A percentile compares a stretch with the other conserved stretches of the same genome.
phyloP scores from a whole-genome alignment of 257 asterid species.

The Schizonepeta tenuifolia region DNA sequence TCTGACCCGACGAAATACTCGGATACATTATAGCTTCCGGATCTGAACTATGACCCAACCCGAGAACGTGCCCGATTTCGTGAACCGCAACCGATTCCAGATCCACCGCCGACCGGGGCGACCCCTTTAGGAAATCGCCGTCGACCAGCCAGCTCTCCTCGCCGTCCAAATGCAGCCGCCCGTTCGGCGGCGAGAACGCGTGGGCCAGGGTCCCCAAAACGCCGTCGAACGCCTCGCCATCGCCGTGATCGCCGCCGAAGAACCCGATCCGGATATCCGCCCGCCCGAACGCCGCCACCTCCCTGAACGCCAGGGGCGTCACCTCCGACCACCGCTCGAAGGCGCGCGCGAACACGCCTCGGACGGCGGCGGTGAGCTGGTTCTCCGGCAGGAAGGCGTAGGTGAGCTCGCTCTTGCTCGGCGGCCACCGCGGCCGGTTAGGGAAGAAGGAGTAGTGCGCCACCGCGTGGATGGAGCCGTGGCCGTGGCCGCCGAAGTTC shows the following conservation, averaged over 20 bases:
- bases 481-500: constrained; percentile 33
- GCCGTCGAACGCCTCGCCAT: constrained; percentile 93
- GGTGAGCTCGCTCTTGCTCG: constrained; percentile 45
- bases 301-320: constrained; percentile 58
- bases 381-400: constrained; percentile 70
- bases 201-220: constrained; percentile 83
- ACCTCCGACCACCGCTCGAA: constrained; percentile 88
- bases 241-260: constrained; percentile 74
- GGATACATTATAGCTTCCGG: constrained; percentile 86
- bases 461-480: constrained; percentile 44
- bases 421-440: constrained; percentile 78
- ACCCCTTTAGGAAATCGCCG: constrained; percentile 46
- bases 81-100: constrained; percentile 94
- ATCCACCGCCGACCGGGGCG: constrained; percentile 66
- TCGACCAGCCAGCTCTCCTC: constrained; percentile 85
- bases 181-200: constrained; percentile 88
- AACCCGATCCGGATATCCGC: constrained; percentile 81
- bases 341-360: constrained; percentile 58
- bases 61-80: constrained; percentile 89
- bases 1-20: constrained; percentile 52
- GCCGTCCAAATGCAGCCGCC: constrained; percentile 71
- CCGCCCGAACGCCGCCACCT: constrained; percentile 35
- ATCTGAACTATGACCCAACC: constrained; percentile 86
- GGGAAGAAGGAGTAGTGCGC: constrained; percentile 85
- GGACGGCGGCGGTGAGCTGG: constrained; percentile 38